Conservation (phyloP, 2,329 filamentous ascomycete genomes). For the Scedosporium aurantiacum region DNA sequence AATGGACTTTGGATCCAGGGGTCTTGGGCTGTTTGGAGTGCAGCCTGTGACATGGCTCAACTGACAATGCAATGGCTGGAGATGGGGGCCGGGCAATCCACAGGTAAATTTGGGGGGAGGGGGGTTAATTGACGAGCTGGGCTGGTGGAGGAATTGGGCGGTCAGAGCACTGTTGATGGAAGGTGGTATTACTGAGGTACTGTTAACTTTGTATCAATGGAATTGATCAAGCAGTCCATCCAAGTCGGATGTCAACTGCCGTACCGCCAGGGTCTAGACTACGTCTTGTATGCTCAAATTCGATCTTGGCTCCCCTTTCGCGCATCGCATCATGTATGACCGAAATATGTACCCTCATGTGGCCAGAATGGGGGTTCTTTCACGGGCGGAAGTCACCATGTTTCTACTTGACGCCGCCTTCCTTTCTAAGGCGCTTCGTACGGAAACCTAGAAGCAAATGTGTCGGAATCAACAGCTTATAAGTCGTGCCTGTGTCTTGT, state of each 20-base stretch:
- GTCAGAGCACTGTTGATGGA: neutral
- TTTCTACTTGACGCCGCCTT: too few species aligned
- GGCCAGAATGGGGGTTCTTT: too few species aligned
- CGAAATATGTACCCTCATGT: too few species aligned
- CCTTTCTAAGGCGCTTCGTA: too few species aligned
- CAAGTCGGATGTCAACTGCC: neutral
- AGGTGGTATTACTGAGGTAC: neutral
- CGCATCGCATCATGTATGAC: too few species aligned
- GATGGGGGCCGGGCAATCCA: neutral
- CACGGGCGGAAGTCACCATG: too few species aligned
- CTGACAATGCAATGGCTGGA: slow-evolving; percentile 1
- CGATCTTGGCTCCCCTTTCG: too few species aligned
- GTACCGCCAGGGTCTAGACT: neutral
- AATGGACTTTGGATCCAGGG: neutral
- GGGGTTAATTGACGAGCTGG: neutral
- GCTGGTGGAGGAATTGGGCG: neutral
- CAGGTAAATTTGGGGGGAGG: neutral
- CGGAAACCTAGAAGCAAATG: too few species aligned
- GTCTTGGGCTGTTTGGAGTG: slow-evolving; percentile 2
- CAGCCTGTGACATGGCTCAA: slow-evolving; percentile 7
- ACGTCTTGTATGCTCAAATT: too few species aligned
- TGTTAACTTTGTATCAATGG: too few species aligned
- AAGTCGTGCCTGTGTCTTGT: too few species aligned
- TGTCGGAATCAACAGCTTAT: too few species aligned
- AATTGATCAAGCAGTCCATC: neutral